Evolutionary conservation across 148 eudicot genomes (phyloP).

Genomic region (Heliamphora exappendiculata): DNA sequence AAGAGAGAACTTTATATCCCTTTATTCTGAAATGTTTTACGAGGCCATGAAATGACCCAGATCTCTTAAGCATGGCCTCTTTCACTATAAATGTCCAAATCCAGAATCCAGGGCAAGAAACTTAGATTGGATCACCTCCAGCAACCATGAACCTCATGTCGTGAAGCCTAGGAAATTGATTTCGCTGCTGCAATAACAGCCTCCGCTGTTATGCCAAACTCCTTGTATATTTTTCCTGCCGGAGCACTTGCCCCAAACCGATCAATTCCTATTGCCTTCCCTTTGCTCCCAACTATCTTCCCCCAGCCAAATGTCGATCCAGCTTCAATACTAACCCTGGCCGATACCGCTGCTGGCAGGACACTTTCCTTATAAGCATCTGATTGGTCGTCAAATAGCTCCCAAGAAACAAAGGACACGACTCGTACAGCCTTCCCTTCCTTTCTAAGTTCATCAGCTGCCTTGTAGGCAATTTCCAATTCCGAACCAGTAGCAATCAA

Average conservation of each 20-base stretch:
- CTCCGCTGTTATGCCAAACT: slow-evolving; percentile 81
- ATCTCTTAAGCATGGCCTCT: slow-evolving; percentile 9
- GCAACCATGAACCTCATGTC: slow-evolving; percentile 3
- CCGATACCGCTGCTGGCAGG: slow-evolving; percentile 65
- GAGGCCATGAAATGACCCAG: slow-evolving; percentile 8
- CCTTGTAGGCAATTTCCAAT: slow-evolving; percentile 75
- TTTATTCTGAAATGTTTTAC: slow-evolving; percentile 20
- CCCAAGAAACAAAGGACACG: slow-evolving; percentile 92
- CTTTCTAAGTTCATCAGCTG: slow-evolving; percentile 88
- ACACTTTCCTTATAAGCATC: slow-evolving; percentile 82
- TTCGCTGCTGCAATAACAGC: slow-evolving; percentile 92
- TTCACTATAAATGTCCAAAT: slow-evolving; percentile 4
- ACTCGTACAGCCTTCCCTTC: slow-evolving; percentile 91
- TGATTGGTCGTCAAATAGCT: slow-evolving; percentile 73
- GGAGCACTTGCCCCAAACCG: slow-evolving; percentile 95
- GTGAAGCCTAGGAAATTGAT: slow-evolving; percentile 33
- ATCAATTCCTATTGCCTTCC: slow-evolving; percentile 92
- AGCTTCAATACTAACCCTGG: slow-evolving; percentile 96
- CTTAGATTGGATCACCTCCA: neutral
- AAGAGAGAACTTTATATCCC: slow-evolving; percentile 15
- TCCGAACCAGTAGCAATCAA: slow-evolving; percentile 93
- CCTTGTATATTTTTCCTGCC: slow-evolving; percentile 84
- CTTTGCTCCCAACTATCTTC: slow-evolving; percentile 55
- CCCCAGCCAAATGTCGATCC: slow-evolving; percentile 91
- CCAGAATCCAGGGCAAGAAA: slow-evolving; percentile 7